phyloP scores from a whole-genome alignment of 2,329 filamentous ascomycete species.

The Exophiala mesophila region DNA sequence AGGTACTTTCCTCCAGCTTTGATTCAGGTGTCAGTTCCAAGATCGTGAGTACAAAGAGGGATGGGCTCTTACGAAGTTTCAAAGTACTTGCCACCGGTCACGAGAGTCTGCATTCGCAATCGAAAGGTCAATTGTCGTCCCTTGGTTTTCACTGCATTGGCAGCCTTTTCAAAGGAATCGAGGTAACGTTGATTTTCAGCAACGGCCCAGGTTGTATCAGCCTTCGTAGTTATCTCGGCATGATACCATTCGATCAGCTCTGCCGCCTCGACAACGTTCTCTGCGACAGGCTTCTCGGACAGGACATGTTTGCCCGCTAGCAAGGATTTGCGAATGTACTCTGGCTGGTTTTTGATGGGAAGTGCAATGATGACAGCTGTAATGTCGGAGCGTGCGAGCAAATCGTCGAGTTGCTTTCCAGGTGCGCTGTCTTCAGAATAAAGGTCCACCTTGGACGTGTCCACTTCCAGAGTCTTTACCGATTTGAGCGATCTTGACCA shows the following conservation, averaged over 20 bases:
- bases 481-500: constrained; percentile 56
- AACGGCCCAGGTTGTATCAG: constrained; percentile 43
- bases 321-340: constrained; percentile 47
- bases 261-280: constrained; percentile 48
- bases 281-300: constrained; percentile 54
- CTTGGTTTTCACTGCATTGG: constrained; percentile 42
- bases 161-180: constrained; percentile 43
- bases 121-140: constrained; percentile 50
- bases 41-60: constrained; percentile 1
- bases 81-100: constrained; percentile 52
- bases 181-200: constrained; percentile 57
- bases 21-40: constrained; percentile 39
- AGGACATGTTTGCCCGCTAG: constrained; percentile 52
- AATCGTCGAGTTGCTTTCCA: constrained; percentile 41
- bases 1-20: constrained; percentile 51
- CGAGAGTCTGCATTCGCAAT: constrained; percentile 40
- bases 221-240: constrained; percentile 36
- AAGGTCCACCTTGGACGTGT: constrained; percentile 41
- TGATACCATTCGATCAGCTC: constrained; percentile 50
- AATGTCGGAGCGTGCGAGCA: constrained; percentile 47
- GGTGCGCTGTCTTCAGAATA: constrained; percentile 52
- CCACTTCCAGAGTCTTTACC: constrained; percentile 40
- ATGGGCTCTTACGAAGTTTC: constrained; percentile 32
- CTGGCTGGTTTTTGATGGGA: constrained; percentile 50
- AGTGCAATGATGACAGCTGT: constrained; percentile 50